A percentile compares a stretch with the other conserved stretches of the same genome.
Evolutionary conservation across 139 green algal species (phyloP).

Genomic region (Cymbomonas tetramitiformis): DNA sequence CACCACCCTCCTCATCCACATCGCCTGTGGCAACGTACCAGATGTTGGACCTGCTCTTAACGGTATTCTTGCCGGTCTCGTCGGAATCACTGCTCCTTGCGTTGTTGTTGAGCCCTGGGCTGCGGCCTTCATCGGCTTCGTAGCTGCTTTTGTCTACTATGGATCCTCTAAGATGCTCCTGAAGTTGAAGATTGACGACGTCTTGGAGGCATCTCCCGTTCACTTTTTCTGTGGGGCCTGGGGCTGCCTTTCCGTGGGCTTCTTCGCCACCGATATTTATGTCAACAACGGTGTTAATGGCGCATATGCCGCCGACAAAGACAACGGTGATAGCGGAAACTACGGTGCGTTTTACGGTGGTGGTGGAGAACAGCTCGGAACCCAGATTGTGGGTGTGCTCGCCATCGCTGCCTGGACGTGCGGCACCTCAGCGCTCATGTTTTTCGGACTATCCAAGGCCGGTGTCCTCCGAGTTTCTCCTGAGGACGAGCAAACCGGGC

Average conservation of each 20-base stretch:
- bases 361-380: conserved; percentile 27
- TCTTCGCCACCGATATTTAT: conserved; percentile 29
- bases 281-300: conserved; percentile 19
- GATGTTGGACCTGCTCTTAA: conserved; percentile 37
- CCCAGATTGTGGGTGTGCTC: conserved; percentile 44
- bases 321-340: conserved; percentile 24
- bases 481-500: conserved; percentile 33
- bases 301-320: background rate
- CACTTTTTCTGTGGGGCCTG: conserved; percentile 41
- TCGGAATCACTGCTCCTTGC: conserved; percentile 34
- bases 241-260: conserved; percentile 25
- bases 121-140: conserved; percentile 32
- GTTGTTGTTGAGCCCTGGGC: conserved; percentile 33
- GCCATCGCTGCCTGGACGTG: conserved; percentile 46
- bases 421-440: conserved; percentile 38
- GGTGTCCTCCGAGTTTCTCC: conserved; percentile 26
- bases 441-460: conserved; percentile 32
- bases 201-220: conserved; percentile 36
- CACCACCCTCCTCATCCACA: conserved; percentile 27
- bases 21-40: conserved; percentile 11
- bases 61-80: conserved; percentile 40
- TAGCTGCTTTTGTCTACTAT: conserved; percentile 24
- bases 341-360: conserved; percentile 29
- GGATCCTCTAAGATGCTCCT: conserved; percentile 16
- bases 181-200: conserved; percentile 38